Percentiles rank a stretch among this genome's conserved stretches.
Evolutionary conservation across 208 protist genomes (phyloP).

Genomic region (Wallacemonas sp.): DNA sequence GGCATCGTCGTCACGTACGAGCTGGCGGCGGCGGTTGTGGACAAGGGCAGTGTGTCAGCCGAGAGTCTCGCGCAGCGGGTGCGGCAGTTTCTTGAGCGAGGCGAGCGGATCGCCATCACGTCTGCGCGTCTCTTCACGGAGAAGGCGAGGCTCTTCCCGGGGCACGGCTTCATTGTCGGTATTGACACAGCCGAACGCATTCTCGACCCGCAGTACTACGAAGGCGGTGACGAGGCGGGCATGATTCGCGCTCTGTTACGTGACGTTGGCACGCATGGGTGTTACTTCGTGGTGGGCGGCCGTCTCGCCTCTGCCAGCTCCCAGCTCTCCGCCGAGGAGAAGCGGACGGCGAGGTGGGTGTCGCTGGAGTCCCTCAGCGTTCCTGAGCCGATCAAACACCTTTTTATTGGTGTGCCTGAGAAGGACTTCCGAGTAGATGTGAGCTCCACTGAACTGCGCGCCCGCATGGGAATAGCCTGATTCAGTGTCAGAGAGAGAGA

Average conservation of each 20-base stretch:
- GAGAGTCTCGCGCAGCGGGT: constrained; percentile 46
- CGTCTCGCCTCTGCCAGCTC: constrained; percentile 22
- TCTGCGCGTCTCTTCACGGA: constrained; percentile 55
- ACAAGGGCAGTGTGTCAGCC: constrained; percentile 41
- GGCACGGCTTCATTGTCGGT: constrained; percentile 71
- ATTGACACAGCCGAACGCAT: constrained; percentile 73
- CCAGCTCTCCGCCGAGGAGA: not conserved
- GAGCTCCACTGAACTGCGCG: constrained; percentile 69
- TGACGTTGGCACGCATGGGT: constrained; percentile 10
- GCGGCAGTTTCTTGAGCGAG: constrained; percentile 44
- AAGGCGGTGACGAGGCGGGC: constrained; percentile 23
- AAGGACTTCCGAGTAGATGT: constrained; percentile 68
- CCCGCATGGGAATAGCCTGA: constrained; percentile 8
- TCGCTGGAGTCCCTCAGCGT: constrained; percentile 38
- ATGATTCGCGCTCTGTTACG: constrained; percentile 17
- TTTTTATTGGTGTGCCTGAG: constrained; percentile 54
- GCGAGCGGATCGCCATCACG: constrained; percentile 63
- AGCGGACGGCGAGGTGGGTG: constrained; percentile 29
- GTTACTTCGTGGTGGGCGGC: constrained; percentile 38
- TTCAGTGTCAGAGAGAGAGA: not conserved
- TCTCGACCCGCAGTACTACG: constrained; percentile 72
- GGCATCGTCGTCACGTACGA: constrained; percentile 60
- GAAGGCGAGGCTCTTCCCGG: constrained; percentile 65
- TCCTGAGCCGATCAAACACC: constrained; percentile 32
- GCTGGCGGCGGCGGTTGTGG: constrained; percentile 52